Conservation (phyloP, 2,329 filamentous ascomycete species). For the Epichloe hybrida region DNA sequence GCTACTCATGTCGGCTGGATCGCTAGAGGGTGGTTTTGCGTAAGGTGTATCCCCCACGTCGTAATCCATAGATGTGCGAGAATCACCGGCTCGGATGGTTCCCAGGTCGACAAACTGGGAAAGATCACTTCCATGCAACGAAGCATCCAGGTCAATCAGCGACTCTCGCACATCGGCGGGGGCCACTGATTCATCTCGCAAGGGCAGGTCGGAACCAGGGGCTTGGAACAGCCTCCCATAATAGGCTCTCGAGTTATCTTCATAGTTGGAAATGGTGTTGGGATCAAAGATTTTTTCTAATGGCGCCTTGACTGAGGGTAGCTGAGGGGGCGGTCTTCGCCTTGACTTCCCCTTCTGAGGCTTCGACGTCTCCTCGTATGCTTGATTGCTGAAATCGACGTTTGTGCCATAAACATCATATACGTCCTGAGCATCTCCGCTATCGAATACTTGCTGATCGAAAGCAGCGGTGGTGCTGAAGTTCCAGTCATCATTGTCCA, state of each 20-base stretch:
- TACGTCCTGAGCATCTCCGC: slow-evolving; percentile 42
- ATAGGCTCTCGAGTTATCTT: slow-evolving; percentile 48
- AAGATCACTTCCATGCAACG: slow-evolving; percentile 39
- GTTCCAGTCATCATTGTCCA: slow-evolving; percentile 50
- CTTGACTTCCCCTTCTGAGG: slow-evolving; percentile 39
- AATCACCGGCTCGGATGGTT: slow-evolving; percentile 40
- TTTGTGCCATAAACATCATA: slow-evolving; percentile 46
- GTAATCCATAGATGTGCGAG: slow-evolving; percentile 35
- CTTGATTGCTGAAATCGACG: slow-evolving; percentile 36
- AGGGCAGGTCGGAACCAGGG: slow-evolving; percentile 39
- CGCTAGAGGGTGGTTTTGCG: slow-evolving; percentile 39
- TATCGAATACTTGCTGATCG: slow-evolving; percentile 41
- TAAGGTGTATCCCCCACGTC: slow-evolving; percentile 31
- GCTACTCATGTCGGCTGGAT: slow-evolving; percentile 39
- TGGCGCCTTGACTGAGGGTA: slow-evolving; percentile 44
- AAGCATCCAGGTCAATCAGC: slow-evolving; percentile 51
- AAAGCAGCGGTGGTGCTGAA: slow-evolving; percentile 54
- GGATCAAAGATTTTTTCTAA: slow-evolving; percentile 54
- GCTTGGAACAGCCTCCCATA: slow-evolving; percentile 36
- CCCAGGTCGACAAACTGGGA: slow-evolving; percentile 48
- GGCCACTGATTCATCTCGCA: slow-evolving; percentile 40
- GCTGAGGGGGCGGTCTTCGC: slow-evolving; percentile 42
- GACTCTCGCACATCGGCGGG: slow-evolving; percentile 43
- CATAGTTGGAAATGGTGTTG: slow-evolving; percentile 50
- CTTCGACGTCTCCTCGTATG: slow-evolving; percentile 36